Evolutionary conservation across 2,329 filamentous ascomycete species (phyloP), one percentile per base, ranked within the genome.

Genomic region (Hymenoscyphus repandus): DNA sequence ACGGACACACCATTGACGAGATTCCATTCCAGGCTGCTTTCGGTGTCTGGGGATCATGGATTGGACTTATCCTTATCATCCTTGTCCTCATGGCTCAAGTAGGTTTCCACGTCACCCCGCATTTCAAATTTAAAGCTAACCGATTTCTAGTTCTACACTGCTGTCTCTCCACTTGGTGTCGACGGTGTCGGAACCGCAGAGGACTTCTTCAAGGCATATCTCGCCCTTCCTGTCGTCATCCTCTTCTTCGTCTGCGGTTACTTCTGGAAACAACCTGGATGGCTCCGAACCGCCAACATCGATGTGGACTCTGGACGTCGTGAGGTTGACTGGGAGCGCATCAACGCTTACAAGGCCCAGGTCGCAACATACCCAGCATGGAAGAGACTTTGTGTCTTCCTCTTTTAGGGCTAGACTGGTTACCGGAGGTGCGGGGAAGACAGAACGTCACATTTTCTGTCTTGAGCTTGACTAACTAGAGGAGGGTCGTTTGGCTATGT

Each of bases 241-340:
- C 46, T 69, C 53, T 82, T 83, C 66, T 82, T 77, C 74, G 43
- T 71, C 40, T 62, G 64, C 41, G 80, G 83, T 6, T 86, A 77
- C 63, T 12, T 79, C 55, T 87, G 83, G 83, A 88, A 88, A 74
- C 72, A 79, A 38, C 66, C 72, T 20, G 76, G 77, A 15, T 86
- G 80, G 79, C 71, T 83, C 48, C 74, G 65, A 20, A 65, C 79
- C 2, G 68, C 72, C 27, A 69, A 86, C 58, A 86, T 88, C 51
- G 83, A 88, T 58, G 75, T 88, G 48, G 83, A 88, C 62, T 76
- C 74, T 27, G 83, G 83, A 54, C 77, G 83, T 36, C 75, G 83
- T 52, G 76, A 80, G 66, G 74, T 85, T 45, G 77, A 87, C 64
- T 62, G 60, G 59, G 49, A 56, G 2, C 10, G 13, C 2, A 57